These are phyloP conservation scores for Colletotrichum sp. DNA, from an alignment of 2,329 filamentous ascomycete species.

Conservation along the genomic window DNA sequence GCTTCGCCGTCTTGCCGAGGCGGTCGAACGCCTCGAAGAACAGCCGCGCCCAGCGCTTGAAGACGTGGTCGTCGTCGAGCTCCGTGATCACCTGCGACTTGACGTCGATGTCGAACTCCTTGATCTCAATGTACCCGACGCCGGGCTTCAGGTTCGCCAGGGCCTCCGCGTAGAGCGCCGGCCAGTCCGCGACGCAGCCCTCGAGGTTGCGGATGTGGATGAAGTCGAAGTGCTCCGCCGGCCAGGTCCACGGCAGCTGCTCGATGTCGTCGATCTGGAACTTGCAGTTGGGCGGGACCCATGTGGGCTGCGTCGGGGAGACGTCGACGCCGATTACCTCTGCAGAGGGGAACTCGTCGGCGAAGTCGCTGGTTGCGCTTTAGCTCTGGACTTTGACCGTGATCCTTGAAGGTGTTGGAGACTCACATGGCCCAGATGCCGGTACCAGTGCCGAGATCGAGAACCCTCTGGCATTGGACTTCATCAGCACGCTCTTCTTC, in stretches of 20 bases:
- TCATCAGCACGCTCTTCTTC: background rate
- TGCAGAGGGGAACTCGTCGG: constrained; percentile 46
- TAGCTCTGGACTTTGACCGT: no score
- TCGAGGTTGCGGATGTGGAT: constrained; percentile 62
- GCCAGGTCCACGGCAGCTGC: constrained; percentile 49
- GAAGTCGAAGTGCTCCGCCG: constrained; percentile 58
- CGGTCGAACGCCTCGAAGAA: constrained; percentile 28
- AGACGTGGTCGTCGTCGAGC: background rate
- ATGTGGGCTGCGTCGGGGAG: constrained; percentile 60
- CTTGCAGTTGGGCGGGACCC: constrained; percentile 65
- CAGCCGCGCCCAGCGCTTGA: constrained; percentile 24
- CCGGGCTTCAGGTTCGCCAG: constrained; percentile 53
- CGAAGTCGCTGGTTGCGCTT: constrained; percentile 46
- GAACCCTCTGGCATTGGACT: constrained; percentile 34
- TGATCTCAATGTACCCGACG: constrained; percentile 29
- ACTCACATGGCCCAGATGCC: constrained; percentile 48
- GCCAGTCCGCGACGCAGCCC: constrained; percentile 59
- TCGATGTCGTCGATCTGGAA: constrained; percentile 71
- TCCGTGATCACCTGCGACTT: constrained; percentile 24
- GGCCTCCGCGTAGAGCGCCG: constrained; percentile 33
- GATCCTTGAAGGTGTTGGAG: background rate
- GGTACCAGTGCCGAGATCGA: constrained; percentile 48
- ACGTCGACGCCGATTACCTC: constrained; percentile 57
- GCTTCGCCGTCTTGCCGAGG: constrained; percentile 32
- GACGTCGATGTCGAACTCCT: constrained; percentile 22